A percentile compares a stretch with the other conserved stretches of the same genome.
These are phyloP conservation scores for Claviceps pusilla DNA, from an alignment of 2,329 filamentous ascomycete species.

Conservation along the genomic window DNA sequence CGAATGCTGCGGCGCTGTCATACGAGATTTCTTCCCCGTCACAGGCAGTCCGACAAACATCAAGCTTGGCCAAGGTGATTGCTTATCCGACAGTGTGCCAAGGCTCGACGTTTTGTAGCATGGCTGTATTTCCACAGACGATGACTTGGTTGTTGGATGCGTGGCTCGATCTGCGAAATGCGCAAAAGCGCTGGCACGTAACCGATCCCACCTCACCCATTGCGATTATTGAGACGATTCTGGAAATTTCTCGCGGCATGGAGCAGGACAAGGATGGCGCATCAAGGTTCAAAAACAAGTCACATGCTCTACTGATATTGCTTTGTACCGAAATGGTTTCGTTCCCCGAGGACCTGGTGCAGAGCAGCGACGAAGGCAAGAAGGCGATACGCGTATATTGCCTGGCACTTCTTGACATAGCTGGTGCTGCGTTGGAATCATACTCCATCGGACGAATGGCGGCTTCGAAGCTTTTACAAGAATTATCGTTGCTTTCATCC, in stretches of 20 bases:
- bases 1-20: conserved; percentile 16
- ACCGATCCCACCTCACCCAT: conserved; percentile 17
- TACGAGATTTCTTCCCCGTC: conserved; percentile 26
- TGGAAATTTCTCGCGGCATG: conserved; percentile 19
- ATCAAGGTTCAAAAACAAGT: conserved; percentile 19
- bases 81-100: conserved; percentile 23
- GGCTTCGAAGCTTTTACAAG: conserved; percentile 28
- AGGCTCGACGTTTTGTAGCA: conserved; percentile 17
- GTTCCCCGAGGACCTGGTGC: conserved; percentile 17
- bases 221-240: conserved; percentile 21
- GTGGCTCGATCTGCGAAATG: conserved; percentile 26
- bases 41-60: conserved; percentile 32
- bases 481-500: conserved; percentile 21
- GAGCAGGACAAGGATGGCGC: conserved; percentile 7
- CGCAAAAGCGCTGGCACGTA: conserved; percentile 24
- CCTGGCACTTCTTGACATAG: conserved; percentile 23
- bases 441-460: conserved; percentile 24
- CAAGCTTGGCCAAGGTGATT: conserved; percentile 29
- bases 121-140: conserved; percentile 23
- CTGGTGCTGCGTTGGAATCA: conserved; percentile 19
- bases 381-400: conserved; percentile 22
- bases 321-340: conserved; percentile 27
- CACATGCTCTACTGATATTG: conserved; percentile 23
- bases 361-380: conserved; percentile 13
- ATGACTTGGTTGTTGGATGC: conserved; percentile 36